These are phyloP conservation scores for Dryas integrifolia DNA, from an alignment of 331 rosid genomes.

Conservation along the genomic window DNA sequence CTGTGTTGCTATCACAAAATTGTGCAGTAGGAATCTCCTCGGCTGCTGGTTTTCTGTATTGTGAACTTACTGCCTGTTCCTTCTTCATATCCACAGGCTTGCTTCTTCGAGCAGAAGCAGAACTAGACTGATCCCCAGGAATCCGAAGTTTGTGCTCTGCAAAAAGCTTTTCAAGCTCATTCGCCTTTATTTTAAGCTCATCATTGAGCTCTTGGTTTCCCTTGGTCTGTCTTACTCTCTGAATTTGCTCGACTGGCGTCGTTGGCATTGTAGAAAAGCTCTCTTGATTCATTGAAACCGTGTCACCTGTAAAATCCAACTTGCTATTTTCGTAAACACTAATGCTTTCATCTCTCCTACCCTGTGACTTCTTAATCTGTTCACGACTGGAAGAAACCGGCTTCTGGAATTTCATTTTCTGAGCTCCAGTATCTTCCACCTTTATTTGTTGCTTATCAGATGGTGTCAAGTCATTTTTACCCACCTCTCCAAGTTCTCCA, in stretches of 20 bases:
- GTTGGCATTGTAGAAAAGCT: conserved; percentile 30
- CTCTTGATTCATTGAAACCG: conserved; percentile 44
- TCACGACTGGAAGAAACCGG: conserved; percentile 39
- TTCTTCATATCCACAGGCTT: conserved; percentile 51
- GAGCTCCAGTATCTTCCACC: conserved; percentile 50
- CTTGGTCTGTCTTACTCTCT: conserved; percentile 75
- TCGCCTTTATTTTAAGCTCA: conserved; percentile 90
- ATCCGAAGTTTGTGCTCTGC: conserved; percentile 95
- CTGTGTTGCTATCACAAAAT: conserved; percentile 37
- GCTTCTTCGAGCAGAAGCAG: conserved; percentile 60
- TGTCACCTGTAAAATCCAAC: conserved; percentile 43
- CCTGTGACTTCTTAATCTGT: conserved; percentile 42
- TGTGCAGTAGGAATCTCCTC: conserved; percentile 52
- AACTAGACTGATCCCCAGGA: conserved; percentile 77
- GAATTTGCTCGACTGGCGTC: conserved; percentile 52
- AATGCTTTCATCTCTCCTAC: conserved; percentile 49
- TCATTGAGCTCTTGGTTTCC: conserved; percentile 88
- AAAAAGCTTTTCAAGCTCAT: conserved; percentile 95
- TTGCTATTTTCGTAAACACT: conserved; percentile 40
- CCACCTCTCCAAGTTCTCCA: conserved; percentile 39
- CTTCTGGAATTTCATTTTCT: conserved; percentile 58
- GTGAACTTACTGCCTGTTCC: conserved; percentile 50
- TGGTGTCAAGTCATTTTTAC: conserved; percentile 32
- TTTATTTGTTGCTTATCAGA: conserved; percentile 35
- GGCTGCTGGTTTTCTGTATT: conserved; percentile 41